Evolutionary conservation across 1,284 basidiomycete species (phyloP), one percentile per base, ranked within the genome.

Genomic region (Papiliotrema laurentii): DNA sequence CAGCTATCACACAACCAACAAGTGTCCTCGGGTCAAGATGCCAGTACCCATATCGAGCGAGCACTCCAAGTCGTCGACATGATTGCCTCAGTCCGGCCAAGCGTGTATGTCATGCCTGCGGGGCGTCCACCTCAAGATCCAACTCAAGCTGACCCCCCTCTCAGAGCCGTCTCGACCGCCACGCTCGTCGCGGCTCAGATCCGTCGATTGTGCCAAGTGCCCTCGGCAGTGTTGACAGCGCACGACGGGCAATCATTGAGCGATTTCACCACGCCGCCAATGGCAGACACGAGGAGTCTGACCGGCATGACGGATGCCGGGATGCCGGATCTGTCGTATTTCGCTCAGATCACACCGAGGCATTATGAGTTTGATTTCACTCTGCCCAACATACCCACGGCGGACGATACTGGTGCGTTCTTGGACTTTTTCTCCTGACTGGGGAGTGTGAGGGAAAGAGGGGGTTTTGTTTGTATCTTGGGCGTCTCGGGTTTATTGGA

Each of bases 311-410:
- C 6, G 14, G 19, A 19, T 7, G 25, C 24, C 3, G 16, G n/a
- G 22, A 19, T 16, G 11, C 40, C 40, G 4, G 26, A 42, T n/a
- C 19, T 27, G 16, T 26, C 40, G 14, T 42, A 27, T 19, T 28
- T 42, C 16, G 30, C 10, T 16, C 40, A 42, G 19, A 14, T 11
- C 19, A 22, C 40, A 16, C 25, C n/a, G 7, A 13, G 40, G 6
- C 40, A 42, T 13, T 30, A 5, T 26, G 40, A 42, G 24, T 42
- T 42, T 30, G 40, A 42, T 18, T 42, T 42, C 19, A 42, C 40
- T 4, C 16, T 42, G 4, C 40, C 40, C 4, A 28, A 22, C 5
- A 14, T 42, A 4, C 40, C 40, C 14, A 18, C 40, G 7, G 26
- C 28, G 7, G 40, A 42, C 40, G 40, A 42, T 16, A 26, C 11